A percentile compares a stretch with the other conserved stretches of the same genome.
These are phyloP conservation scores for Colletotrichum tanaceti DNA, from an alignment of 2,329 filamentous ascomycete genomes.

Conservation along the genomic window DNA sequence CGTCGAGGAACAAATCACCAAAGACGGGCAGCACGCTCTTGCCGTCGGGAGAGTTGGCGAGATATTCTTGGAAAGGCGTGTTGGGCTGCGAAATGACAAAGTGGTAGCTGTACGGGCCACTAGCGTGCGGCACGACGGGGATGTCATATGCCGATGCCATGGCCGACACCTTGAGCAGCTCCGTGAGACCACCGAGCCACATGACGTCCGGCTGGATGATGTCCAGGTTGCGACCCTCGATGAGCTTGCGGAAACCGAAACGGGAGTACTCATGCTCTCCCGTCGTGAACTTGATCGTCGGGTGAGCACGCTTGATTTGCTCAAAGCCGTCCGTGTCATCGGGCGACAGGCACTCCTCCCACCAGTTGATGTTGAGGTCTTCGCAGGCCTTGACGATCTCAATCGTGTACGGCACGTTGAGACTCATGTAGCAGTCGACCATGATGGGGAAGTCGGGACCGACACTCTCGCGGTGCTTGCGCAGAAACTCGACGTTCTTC, in stretches of 20 bases:
- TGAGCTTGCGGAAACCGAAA: conserved; percentile 93
- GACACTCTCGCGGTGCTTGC: conserved; percentile 84
- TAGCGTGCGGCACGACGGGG: conserved; percentile 94
- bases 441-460: conserved; percentile 93
- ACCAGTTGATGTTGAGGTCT: conserved; percentile 93
- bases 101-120: conserved; percentile 94
- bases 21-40: conserved; percentile 92
- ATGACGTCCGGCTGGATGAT: conserved; percentile 97
- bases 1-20: conserved; percentile 88
- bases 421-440: conserved; percentile 97
- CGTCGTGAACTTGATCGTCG: conserved; percentile 91
- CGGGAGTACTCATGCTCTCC: conserved; percentile 96
- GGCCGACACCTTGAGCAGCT: conserved; percentile 87
- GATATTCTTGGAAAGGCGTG: conserved; percentile 94
- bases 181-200: conserved; percentile 95
- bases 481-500: conserved; percentile 91
- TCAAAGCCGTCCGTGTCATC: conserved; percentile 94
- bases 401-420: conserved; percentile 93
- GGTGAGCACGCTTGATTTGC: conserved; percentile 90
- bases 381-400: conserved; percentile 86
- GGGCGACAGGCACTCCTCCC: conserved; percentile 92
- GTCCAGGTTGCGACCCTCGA: conserved; percentile 91
- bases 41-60: conserved; percentile 92
- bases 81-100: conserved; percentile 95
- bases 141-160: conserved; percentile 95